phyloP scores from a whole-genome alignment of 495 filamentous ascomycete genomes.

The Aspergillus hancockii region DNA sequence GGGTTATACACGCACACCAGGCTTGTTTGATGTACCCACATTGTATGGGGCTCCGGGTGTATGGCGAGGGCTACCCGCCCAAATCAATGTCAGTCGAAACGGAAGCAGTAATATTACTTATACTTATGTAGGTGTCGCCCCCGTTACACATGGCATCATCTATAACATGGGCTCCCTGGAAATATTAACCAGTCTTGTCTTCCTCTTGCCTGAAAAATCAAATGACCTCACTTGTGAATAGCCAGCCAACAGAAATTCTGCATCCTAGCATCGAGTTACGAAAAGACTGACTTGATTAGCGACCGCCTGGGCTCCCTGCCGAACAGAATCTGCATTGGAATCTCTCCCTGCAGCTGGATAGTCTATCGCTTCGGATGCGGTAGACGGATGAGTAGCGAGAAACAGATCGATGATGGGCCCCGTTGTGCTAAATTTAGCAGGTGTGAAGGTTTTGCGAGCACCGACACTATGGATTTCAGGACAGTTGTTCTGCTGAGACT shows the following conservation, averaged over 20 bases:
- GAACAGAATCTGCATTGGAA: too few species aligned
- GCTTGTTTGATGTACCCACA: background rate
- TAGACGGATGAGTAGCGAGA: too few species aligned
- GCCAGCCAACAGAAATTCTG: constrained; percentile 4
- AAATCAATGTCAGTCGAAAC: constrained; percentile 5
- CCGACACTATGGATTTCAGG: too few species aligned
- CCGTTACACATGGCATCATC: constrained; percentile 7
- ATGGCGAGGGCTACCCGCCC: constrained; percentile 7
- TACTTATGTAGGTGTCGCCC: background rate
- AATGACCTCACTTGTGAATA: too few species aligned
- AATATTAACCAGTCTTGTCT: background rate
- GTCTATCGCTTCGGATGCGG: too few species aligned
- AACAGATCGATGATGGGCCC: too few species aligned
- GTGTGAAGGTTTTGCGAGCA: too few species aligned
- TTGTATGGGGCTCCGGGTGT: constrained; percentile 3
- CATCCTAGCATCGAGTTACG: background rate
- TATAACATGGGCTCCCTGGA: constrained; percentile 6
- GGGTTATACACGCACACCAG: constrained; percentile 8
- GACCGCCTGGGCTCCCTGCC: constrained; percentile 1
- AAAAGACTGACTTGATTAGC: constrained; percentile 6
- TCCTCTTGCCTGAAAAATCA: background rate
- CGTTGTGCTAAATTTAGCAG: too few species aligned
- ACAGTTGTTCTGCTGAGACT: too few species aligned
- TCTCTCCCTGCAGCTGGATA: too few species aligned
- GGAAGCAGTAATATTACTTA: background rate